These are phyloP conservation scores for Tubosaeta brunneosetosa DNA, from an alignment of 768 basidiomycete genomes.

Conservation along the genomic window DNA sequence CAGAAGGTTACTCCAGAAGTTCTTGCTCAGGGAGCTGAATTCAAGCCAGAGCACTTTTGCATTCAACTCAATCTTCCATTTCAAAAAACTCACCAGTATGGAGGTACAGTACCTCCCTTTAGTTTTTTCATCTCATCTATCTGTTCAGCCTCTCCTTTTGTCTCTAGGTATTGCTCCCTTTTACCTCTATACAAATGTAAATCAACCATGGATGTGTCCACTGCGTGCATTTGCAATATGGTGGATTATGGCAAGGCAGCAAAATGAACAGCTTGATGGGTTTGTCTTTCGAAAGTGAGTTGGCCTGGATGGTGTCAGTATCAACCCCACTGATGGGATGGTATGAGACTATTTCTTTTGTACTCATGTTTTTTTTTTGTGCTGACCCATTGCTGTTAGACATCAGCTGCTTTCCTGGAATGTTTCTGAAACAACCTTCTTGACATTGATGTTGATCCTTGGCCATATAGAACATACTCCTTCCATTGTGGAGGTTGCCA, in stretches of 20 bases:
- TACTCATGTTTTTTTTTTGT: too few relatives aligned
- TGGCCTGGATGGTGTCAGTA: neutral
- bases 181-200: neutral
- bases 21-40: neutral
- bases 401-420: neutral
- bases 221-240: neutral
- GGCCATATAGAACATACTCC: neutral
- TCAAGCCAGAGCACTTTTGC: neutral
- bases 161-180: neutral
- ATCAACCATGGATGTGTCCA: neutral
- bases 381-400: neutral
- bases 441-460: neutral
- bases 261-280: neutral
- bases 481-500: neutral
- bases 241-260: neutral
- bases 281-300: neutral
- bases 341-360: neutral
- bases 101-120: neutral
- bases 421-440: neutral
- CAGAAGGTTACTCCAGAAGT: neutral
- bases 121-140: too few relatives aligned
- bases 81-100: neutral
- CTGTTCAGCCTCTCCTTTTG: neutral
- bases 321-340: neutral
- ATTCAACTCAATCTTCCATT: neutral